Evolutionary conservation across 805 yeast species (phyloP), one percentile per base, ranked within the genome.

Genomic region (Candida ulmi): DNA sequence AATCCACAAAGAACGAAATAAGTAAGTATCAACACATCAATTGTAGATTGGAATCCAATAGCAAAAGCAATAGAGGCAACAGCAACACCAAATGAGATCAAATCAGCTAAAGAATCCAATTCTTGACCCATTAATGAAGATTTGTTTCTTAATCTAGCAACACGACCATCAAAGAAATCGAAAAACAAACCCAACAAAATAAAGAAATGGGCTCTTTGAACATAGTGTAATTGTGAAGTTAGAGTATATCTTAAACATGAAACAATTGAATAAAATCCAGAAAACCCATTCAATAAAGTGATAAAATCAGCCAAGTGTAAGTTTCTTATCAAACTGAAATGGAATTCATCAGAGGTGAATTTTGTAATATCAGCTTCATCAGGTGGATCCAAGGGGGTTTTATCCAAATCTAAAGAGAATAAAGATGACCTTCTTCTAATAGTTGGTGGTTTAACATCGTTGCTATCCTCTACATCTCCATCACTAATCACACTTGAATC

Each of bases 161-260:
- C 99, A 54, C 95, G 79, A 27, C 99, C 99, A 60, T 93, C 99
- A 60, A 93, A 85, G 60, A 93, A 88, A 62, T 91, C 99, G 61
- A 91, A 91, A 59, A 93, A 88, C 55, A 91, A 76, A 5, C 99
- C 99, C 50, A 91, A 68, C n/a, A 85, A 72, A 33, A 88, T 87
- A 65, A 85, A 88, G 48, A 83, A 80, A 65, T 88, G 90, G 2
- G 98, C 96, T 52, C 96, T 73, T 65, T 84, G 91, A 25, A 81
- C 76, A 59, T 84, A 83, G 55, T 79, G 83, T 8, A 77, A 64
- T 49, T 78, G 69, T 12, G 78, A 80, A 3, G 91, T 84, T 38
- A 79, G 67, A 5, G 90, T 78, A 61, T 77, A 93, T 55, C 96
- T 73, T 46, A 88, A 66, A 62, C 96, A 86, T 33, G 95, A 83